phyloP scores from a whole-genome alignment of 345 rosid species.

The Bretschneidera sinensis region DNA sequence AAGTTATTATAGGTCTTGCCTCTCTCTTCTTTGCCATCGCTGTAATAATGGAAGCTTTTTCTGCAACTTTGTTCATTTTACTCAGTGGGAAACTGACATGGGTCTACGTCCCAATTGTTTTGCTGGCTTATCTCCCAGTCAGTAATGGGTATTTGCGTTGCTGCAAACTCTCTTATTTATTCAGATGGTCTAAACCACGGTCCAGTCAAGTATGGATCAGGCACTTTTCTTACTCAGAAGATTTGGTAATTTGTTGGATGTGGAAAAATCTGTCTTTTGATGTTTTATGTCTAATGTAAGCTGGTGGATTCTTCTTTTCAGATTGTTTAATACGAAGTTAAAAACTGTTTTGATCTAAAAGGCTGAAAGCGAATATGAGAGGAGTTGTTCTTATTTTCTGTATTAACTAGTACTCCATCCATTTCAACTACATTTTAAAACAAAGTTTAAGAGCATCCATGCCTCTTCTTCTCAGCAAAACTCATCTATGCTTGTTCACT shows the following conservation, averaged over 20 bases:
- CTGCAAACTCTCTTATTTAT: slow-evolving; percentile 17
- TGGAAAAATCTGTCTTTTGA: too few relatives aligned
- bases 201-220: slow-evolving; percentile 7
- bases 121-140: slow-evolving; percentile 14
- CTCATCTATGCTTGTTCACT: too few relatives aligned
- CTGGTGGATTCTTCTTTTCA: too few relatives aligned
- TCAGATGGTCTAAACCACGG: slow-evolving; percentile 13
- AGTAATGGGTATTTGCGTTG: slow-evolving; percentile 12
- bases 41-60: slow-evolving; percentile 24
- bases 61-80: slow-evolving; percentile 9
- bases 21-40: slow-evolving; percentile 16
- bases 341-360: too few relatives aligned
- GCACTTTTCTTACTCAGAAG: slow-evolving; percentile 2
- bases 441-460: too few relatives aligned
- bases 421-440: too few relatives aligned
- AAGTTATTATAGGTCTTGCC: slow-evolving; percentile 16
- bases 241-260: neutral
- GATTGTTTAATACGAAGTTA: too few relatives aligned
- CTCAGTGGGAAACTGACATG: neutral
- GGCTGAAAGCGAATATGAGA: too few relatives aligned
- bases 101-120: slow-evolving; percentile 7
- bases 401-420: too few relatives aligned
- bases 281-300: too few relatives aligned
- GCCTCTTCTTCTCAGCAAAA: too few relatives aligned
- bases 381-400: too few relatives aligned